Evolutionary conservation across 805 yeast species (phyloP).

Genomic region (Metschnikowia lachancei): DNA sequence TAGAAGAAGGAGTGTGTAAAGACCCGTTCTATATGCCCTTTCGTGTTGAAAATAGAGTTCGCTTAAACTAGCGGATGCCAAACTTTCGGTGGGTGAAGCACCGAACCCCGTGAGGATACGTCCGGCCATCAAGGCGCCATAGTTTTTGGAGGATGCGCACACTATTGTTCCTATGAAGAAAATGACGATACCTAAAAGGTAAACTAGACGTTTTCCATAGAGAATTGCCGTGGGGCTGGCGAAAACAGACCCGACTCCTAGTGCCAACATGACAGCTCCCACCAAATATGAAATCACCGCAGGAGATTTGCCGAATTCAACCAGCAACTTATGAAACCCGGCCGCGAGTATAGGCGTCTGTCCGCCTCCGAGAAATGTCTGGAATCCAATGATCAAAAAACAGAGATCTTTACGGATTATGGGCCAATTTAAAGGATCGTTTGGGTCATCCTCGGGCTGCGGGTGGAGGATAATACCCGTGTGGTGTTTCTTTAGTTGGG

Average conservation of each 20-base stretch:
- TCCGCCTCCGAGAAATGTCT: conserved; percentile 60
- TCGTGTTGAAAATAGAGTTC: conserved; percentile 62
- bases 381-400: conserved; percentile 51
- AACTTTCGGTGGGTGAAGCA: conserved; percentile 57
- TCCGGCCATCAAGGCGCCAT: conserved; percentile 54
- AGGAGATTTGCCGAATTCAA: conserved; percentile 43
- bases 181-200: conserved; percentile 46
- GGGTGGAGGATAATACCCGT: conserved; percentile 54
- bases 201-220: conserved; percentile 57
- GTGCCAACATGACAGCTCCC: conserved; percentile 56
- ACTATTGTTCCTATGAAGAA: conserved; percentile 53
- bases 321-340: conserved; percentile 43
- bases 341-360: conserved; percentile 61
- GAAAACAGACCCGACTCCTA: conserved; percentile 57
- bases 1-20: conserved; percentile 54
- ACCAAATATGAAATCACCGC: conserved; percentile 50
- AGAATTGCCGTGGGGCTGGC: conserved; percentile 57
- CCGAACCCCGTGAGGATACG: conserved; percentile 60
- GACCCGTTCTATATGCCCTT: conserved; percentile 57
- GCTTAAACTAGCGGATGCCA: conserved; percentile 59
- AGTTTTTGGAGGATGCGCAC: conserved; percentile 50
- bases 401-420: conserved; percentile 56
- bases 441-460: conserved; percentile 61
- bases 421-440: conserved; percentile 69
- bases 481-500: conserved; percentile 42